phyloP scores from a whole-genome alignment of 1,284 basidiomycete genomes.

The Fomes fomentarius region DNA sequence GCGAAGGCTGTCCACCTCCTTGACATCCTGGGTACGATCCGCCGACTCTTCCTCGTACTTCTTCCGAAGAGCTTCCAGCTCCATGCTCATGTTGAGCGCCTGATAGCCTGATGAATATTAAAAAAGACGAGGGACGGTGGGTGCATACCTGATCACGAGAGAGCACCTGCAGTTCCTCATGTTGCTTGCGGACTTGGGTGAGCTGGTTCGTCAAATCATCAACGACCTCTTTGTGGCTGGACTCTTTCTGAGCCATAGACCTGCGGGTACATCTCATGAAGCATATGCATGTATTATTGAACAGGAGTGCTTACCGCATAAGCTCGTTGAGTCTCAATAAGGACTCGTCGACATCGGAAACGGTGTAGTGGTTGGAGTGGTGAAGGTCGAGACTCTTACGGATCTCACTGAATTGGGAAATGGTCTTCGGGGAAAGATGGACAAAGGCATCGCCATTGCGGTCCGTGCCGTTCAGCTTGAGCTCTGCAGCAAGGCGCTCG shows the following conservation, averaged over 20 bases:
- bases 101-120: conserved; percentile 34
- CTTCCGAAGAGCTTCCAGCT: conserved; percentile 73
- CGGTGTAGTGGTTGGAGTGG: conserved; percentile 30
- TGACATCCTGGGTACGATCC: conserved; percentile 31
- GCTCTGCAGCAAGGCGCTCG: not conserved
- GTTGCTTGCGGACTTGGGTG: conserved; percentile 68
- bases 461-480: conserved; percentile 18
- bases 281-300: not conserved
- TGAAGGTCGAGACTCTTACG: conserved; percentile 64
- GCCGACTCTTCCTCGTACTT: conserved; percentile 58
- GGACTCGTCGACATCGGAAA: conserved; percentile 65
- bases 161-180: conserved; percentile 78
- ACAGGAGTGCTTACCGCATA: conserved; percentile 66
- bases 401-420: conserved; percentile 71
- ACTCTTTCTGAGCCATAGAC: conserved; percentile 95
- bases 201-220: conserved; percentile 73
- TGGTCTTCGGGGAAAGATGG: conserved; percentile 67
- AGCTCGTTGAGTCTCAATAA: conserved; percentile 81
- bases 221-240: conserved; percentile 77
- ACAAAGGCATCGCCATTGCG: conserved; percentile 21
- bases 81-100: conserved; percentile 85
- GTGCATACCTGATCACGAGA: conserved; percentile 85
- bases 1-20: conserved; percentile 53
- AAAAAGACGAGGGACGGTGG: not conserved
- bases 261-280: conserved; percentile 40